A percentile compares a stretch with the other conserved stretches of the same genome.
These are phyloP conservation scores for Hypoxylon perforatum DNA, from an alignment of 495 filamentous ascomycete genomes.

Conservation along the genomic window DNA sequence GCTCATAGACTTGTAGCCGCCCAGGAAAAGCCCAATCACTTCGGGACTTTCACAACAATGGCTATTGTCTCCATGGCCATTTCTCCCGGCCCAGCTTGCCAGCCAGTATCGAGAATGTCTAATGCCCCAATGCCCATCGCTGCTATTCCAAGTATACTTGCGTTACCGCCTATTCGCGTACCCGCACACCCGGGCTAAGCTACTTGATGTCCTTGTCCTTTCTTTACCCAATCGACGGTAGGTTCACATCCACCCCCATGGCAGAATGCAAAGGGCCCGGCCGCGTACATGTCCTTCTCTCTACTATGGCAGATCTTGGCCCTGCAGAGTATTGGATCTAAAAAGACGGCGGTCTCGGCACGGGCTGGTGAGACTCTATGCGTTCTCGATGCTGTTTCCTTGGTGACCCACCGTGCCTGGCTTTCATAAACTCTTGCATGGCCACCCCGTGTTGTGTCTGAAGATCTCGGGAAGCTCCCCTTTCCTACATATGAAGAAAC, in stretches of 20 bases:
- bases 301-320: constrained; percentile 37
- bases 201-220: constrained; percentile 7
- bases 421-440: constrained; percentile 56
- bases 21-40: constrained; percentile 56
- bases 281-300: constrained; percentile 23
- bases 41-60: constrained; percentile 30
- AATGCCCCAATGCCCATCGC: constrained; percentile 27
- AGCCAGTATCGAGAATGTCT: constrained; percentile 28
- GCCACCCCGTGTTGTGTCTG: constrained; percentile 34
- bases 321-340: constrained; percentile 35
- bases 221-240: constrained; percentile 38
- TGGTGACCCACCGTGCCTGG: constrained; percentile 42
- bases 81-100: constrained; percentile 22
- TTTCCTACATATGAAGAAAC: constrained; percentile 54
- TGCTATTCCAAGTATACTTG: constrained; percentile 4
- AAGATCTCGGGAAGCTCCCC: constrained; percentile 39
- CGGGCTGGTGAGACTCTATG: constrained; percentile 44
- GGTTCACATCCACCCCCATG: constrained; percentile 27
- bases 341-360: constrained; percentile 43
- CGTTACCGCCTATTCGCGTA: constrained; percentile 32
- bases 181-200: constrained; percentile 19
- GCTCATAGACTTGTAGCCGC: constrained; percentile 51
- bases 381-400: constrained; percentile 42
- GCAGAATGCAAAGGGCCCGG: constrained; percentile 14
- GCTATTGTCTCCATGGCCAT: constrained; percentile 39